A percentile compares a stretch with the other conserved stretches of the same genome.
These are phyloP conservation scores for Castanea crenata DNA, from an alignment of 306 rosid species.

Conservation along the genomic window DNA sequence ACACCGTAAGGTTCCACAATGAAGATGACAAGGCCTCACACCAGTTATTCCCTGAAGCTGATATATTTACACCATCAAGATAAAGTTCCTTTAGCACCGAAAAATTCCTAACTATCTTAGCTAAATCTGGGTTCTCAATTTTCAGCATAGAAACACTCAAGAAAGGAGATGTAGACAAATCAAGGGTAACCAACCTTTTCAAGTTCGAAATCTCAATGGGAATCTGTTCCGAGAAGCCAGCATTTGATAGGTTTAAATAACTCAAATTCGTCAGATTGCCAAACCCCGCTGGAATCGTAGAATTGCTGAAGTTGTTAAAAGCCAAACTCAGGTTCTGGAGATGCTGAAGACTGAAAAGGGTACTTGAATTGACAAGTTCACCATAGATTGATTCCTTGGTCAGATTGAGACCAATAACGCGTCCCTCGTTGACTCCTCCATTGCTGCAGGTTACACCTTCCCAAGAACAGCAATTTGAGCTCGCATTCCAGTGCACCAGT, in stretches of 20 bases:
- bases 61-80: slow-evolving; percentile 48
- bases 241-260: slow-evolving; percentile 17
- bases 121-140: slow-evolving; percentile 31
- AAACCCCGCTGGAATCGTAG: neutral
- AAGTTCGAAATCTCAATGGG: slow-evolving; percentile 34
- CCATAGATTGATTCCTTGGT: neutral
- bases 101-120: slow-evolving; percentile 23
- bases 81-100: slow-evolving; percentile 18
- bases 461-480: neutral
- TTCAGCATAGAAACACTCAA: slow-evolving; percentile 3
- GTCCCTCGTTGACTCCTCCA: neutral
- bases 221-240: slow-evolving; percentile 22
- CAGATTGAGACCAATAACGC: slow-evolving; percentile 21
- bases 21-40: slow-evolving; percentile 11
- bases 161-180: slow-evolving; percentile 9
- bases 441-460: neutral
- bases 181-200: slow-evolving; percentile 40
- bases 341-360: slow-evolving; percentile 23
- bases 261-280: neutral
- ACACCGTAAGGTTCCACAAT: slow-evolving; percentile 5
- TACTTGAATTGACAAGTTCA: slow-evolving; percentile 12
- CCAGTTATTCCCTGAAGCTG: slow-evolving; percentile 45
- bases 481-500: neutral
- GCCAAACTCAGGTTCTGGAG: slow-evolving; percentile 24
- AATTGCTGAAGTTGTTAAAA: neutral